Base-by-base conservation (phyloP, 805 yeast genomes). In the Candida manassasensis region DNA sequence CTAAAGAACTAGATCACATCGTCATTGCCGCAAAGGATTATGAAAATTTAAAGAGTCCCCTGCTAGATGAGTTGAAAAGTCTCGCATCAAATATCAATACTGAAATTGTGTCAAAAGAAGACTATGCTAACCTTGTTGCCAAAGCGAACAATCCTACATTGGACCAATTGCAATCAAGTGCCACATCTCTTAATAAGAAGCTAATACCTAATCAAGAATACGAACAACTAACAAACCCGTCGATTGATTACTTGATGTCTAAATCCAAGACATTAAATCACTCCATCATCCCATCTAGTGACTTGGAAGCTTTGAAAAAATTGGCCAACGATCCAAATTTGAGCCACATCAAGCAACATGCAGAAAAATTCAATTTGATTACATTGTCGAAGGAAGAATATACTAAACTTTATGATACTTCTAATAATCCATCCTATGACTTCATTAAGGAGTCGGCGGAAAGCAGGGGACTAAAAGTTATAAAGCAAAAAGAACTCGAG, bases 291-390 rank as follows among this genome's bases (percentile, higher is more conserved):
- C 29, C 42, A 5, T 16, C 33, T 10, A 32, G 32, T 2, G 55
- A 52, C 6, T 43, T 46, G 10, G 40, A 41, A 9, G 40, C 40
- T 4, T 39, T 56, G 35, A 29, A 27, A 11, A 43, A 46, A 21
- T 41, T 49, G 9, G 69, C 67, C 1, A 40, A 55, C 37, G 56
- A 55, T 7, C 71, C 71, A 18, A 44, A 52, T 12, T 49, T 62
- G 21, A 54, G 52, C 14, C 65, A 59, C 24, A 55, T 66, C 4
- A 58, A 63, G 32, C 38, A 45, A 10, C 56, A 55, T 9, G 69
- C 69, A 1, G 68, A 61, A 32, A 53, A 38, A n/a, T 54, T 50
- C 29, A 51, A 53, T 10, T 53, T 61, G 34, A 52, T 61, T 6
- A 58, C 69, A 2, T 46, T 66, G 29, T 34, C 55, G 1, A 51